Base-by-base conservation (phyloP, 2,329 filamentous ascomycete genomes). In the Ceratocystis harringtonii region DNA sequence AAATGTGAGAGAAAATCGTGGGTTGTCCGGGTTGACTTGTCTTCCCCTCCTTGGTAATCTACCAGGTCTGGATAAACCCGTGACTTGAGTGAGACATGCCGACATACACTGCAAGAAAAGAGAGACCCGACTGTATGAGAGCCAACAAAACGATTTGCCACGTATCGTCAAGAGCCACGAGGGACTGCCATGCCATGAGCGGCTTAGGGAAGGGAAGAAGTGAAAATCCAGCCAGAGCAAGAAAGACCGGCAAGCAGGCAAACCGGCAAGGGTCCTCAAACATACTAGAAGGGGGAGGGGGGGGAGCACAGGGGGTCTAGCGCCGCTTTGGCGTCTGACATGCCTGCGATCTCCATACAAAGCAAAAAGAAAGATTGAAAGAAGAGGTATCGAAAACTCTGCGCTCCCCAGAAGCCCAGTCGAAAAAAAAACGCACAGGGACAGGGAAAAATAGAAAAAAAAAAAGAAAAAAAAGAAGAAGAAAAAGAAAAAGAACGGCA, bases 291-390 rank as follows among this genome's bases (percentile, higher is more conserved):
- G 52, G 55, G 25, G 48, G n/a, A n/a, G n/a, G n/a, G 48, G 48
- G n/a, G 15, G 10, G 41, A 44, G 28, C 7, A 36, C 15, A 43
- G 43, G 17, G 36, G 19, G 19, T 36, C 32, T 25, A 10, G 43
- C 36, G 4, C 48, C 48, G 43, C 61, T 62, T 62, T 62, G 43
- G 61, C 61, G 36, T 62, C 7, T 62, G 43, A 50, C 36, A 62
- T 62, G 60, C 60, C 25, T 44, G 43, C 25, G 19, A 62, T 62
- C 36, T 62, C 43, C 61, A 62, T 32, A 62, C 61, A 62, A 36
- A 45, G 36, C 41, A 50, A 50, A 62, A 45, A 45, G 10, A 43
- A 45, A 62, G 61, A 62, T 36, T 58, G 55, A 62, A 45, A 62
- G 45, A 45, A 62, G 61, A 25, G 45, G 32, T 12, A 45, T 50